These are phyloP conservation scores for Gleditsia sinensis DNA, from an alignment of 306 rosid species.

Conservation along the genomic window DNA sequence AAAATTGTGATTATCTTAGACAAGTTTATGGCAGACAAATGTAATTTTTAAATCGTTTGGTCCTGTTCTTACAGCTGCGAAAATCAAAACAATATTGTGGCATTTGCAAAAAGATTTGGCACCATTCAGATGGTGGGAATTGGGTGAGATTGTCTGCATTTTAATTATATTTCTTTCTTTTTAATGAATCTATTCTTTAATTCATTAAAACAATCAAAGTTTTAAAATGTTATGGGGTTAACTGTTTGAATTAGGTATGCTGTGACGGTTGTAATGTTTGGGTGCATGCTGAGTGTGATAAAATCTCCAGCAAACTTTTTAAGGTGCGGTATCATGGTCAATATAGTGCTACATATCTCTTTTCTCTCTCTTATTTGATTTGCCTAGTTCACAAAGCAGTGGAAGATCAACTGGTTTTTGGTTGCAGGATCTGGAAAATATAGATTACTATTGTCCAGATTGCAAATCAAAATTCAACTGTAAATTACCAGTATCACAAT, in stretches of 20 bases:
- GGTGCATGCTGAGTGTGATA: conserved; percentile 95
- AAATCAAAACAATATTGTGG: conserved; percentile 93
- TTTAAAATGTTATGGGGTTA: conserved; percentile 39
- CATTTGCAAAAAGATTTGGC: conserved; percentile 92
- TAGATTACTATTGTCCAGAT: conserved; percentile 83
- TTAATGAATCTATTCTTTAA: not conserved
- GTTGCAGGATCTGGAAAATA: conserved; percentile 67
- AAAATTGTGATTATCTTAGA: not conserved
- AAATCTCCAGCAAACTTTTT: conserved; percentile 63
- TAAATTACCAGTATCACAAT: conserved; percentile 46
- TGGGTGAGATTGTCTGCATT: conserved; percentile 72
- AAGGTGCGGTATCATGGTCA: conserved; percentile 53
- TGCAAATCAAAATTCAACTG: conserved; percentile 58
- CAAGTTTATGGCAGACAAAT: conserved; percentile 1
- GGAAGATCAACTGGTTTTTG: conserved; percentile 24
- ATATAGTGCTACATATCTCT: not conserved
- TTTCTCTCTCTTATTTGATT: conserved; percentile 30
- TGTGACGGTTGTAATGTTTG: conserved; percentile 96
- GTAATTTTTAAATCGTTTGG: conserved; percentile 28
- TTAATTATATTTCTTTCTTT: conserved; percentile 15
- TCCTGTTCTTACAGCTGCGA: conserved; percentile 55
- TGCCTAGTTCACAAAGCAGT: conserved; percentile 25
- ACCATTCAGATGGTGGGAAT: conserved; percentile 86
- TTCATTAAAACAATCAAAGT: conserved; percentile 21
- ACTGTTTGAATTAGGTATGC: conserved; percentile 61